Evolutionary conservation across 2,329 filamentous ascomycete species (phyloP), one percentile per base, ranked within the genome.

Genomic region (Pestalotiopsis fici): DNA sequence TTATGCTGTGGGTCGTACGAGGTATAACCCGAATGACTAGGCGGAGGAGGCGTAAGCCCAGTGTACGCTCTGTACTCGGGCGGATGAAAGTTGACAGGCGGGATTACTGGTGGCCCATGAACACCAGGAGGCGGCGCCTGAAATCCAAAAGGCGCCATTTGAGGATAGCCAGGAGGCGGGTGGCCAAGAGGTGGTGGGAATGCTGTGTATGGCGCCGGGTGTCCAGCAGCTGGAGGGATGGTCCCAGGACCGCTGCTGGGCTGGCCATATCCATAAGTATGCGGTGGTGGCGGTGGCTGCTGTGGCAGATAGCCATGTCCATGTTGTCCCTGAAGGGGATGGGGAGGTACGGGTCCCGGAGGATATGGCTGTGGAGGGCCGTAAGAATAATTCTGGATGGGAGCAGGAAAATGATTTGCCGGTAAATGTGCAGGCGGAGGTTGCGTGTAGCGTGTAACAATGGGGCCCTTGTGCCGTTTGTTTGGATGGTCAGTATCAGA

Each of bases 361-460:
- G 31, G 62, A n/a, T 65, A n/a, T 7, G 35, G 66, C 11, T 23
- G 55, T 18, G 65, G 55, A 9, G 54, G 67, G n/a, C 35, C 54
- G 13, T 57, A 91, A 56, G 91, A 91, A 69, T 65, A 67, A 18
- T 57, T 56, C 31, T 65, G 43, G n/a, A 23, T n/a, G 15, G 50
- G 47, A 27, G 47, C 31, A 9, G 70, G 69, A 28, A 70, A 72
- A 50, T 64, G 72, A 50, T 65, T 64, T n/a, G 55, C 11, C 21
- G 21, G 23, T 27, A 57, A 15, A 69, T 66, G 60, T 66, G 43
- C 47, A 69, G 67, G 12, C 69, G 55, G 21, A 6, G 76, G 76
- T 54, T 71, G 72, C 18, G 75, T 72, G 37, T 78, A 78, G 54
- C 75, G 75, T 21, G 76, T 78, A 39, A 78, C 75, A 21, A 78